Evolutionary conservation across 2,329 filamentous ascomycete genomes (phyloP), one percentile per base, ranked within the genome.

Genomic region (Beauveria varroae): DNA sequence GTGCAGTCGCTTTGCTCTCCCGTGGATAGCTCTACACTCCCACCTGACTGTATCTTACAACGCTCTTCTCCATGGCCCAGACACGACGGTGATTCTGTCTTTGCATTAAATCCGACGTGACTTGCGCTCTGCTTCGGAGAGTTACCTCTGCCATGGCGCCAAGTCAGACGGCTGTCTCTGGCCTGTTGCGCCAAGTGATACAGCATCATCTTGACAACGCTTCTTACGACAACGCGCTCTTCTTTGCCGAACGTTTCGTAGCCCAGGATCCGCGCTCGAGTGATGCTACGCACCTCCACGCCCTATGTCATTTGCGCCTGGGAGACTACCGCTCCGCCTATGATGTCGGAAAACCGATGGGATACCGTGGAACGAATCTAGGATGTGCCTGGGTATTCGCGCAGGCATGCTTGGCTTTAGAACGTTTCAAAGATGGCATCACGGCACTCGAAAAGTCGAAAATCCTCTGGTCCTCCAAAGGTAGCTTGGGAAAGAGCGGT

Each of bases 361-460:
- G 86, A 43, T 84, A 84, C 57, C 85, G 87, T 64, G 90, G 89
- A 24, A 79, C 82, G 37, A 90, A 98, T 74, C 71, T 96, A 28
- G 93, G 93, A 34, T 97, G 93, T 74, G 86, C 90, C 20, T 98
- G 93, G 76, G 83, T 97, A 51, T 96, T 93, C 78, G 93, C 93
- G 57, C 92, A 96, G 71, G 86, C 92, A 44, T 98, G 91, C 70
- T 76, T 97, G 63, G 85, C 85, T 50, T 77, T 98, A 62, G 91
- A 90, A 63, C 86, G 86, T 65, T 87, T 88, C 72, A 86, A 88
- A 63, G 91, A 96, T 68, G 95, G 95, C 28, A 88, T 93, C 60
- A 80, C 83, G 12, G 91, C 91, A 6, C 76, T 99, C 69, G 95
- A 99, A 68, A 93, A 91, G 72, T 86, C 89, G 52, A 88, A 86